These are phyloP conservation scores for Coniochaeta hoffmannii DNA, from an alignment of 2,329 filamentous ascomycete genomes.

Conservation along the genomic window DNA sequence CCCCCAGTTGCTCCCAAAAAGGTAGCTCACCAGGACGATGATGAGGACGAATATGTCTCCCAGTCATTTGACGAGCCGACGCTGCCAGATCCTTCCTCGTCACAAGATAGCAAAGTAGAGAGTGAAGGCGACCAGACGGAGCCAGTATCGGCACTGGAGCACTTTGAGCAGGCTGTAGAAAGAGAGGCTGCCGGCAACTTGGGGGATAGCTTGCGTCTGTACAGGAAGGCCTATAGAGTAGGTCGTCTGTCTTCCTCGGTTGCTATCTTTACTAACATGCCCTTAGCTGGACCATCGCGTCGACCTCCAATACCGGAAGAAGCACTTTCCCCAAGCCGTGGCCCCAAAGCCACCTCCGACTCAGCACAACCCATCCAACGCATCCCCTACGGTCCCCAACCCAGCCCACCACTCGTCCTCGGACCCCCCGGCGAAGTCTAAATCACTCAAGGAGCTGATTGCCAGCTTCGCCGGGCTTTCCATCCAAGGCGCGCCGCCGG, in stretches of 20 bases:
- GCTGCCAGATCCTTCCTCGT: constrained; percentile 6
- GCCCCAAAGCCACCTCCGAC: constrained; percentile 32
- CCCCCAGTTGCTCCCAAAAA: constrained; percentile 15
- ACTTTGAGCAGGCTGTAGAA: constrained; percentile 87
- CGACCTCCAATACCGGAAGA: constrained; percentile 80
- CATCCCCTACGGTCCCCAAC: constrained; percentile 41
- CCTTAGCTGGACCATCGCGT: constrained; percentile 74
- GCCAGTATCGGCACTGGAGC: constrained; percentile 74
- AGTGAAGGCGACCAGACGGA: constrained; percentile 24
- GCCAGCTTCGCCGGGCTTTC: constrained; percentile 62
- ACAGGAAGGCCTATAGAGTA: constrained; percentile 84
- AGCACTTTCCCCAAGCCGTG: constrained; percentile 69
- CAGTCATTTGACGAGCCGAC: constrained; percentile 27
- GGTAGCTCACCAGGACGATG: constrained; percentile 12
- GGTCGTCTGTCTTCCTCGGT: constrained; percentile 12
- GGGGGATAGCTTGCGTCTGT: constrained; percentile 80
- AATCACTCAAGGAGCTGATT: constrained; percentile 62
- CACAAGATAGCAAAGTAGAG: constrained; percentile 14
- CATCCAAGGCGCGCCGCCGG: constrained; percentile 60
- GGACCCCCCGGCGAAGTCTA: constrained; percentile 35
- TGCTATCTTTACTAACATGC: background rate
- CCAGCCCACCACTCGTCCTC: constrained; percentile 44
- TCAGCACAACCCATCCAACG: constrained; percentile 27
- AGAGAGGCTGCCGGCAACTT: constrained; percentile 79
- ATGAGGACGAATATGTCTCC: constrained; percentile 26